Base-by-base conservation (phyloP, 306 rosid species). In the Lathyrus tuberosus region DNA sequence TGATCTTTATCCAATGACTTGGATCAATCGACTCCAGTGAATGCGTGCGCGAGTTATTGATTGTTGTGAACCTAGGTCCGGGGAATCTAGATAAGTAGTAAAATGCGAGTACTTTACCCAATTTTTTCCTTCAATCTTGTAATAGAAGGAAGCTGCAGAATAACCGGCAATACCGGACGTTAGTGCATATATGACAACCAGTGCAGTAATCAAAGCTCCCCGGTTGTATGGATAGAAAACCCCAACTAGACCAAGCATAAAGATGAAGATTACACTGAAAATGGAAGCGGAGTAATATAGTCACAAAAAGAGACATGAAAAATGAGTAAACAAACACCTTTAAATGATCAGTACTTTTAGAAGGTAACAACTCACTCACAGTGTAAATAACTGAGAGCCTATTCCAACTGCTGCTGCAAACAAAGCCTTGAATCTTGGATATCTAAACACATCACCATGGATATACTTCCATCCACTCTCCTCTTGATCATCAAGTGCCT, bases 201-300 rank as follows among this genome's bases (percentile, higher is more conserved):
- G 76, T 49, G 88, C 88, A 61, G 88, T 81, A 67, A 84, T 64
- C 59, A 84, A 47, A 67, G 88, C 79, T 61, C 88, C 85, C 9
- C 85, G 77, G 56, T 84, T 84, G 79, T 81, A 81, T 64, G 85
- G 85, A 78, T 81, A 84, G 67, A 84, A 81, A 33, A 75, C 81
- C 17, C 88, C 85, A 38, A 78, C 81, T 71, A 84, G 82, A 33
- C 85, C 85, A 58, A 81, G 88, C 80, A 84, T 63, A 64, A 81
- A 78, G 60, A 78, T 69, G 82, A 78, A 78, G 62, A 75, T 71
- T 72, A 83, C 65, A 43, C 88, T 84, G 85, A 64, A 84, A 81
- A 37, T 47, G 62, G 14, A 11, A 75, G 58, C 67, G 72, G 26
- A 58, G 13, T 43, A 42, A 57, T 46, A 63, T 30, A 15, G 54